phyloP scores from a whole-genome alignment of 2,329 filamentous ascomycete species.

The Nemania sp. region DNA sequence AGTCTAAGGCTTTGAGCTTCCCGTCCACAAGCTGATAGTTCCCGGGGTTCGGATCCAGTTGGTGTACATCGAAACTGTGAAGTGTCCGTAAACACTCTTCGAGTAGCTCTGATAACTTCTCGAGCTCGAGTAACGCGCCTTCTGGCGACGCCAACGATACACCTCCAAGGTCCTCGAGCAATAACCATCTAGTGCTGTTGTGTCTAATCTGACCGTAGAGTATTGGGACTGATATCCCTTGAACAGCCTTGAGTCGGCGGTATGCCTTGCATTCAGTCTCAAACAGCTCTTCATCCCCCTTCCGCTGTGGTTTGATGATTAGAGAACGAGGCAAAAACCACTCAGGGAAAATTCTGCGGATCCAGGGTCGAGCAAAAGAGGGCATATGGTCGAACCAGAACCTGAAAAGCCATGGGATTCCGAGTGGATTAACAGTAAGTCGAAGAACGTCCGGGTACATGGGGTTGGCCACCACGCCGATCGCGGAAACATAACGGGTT shows the following conservation, averaged over 20 bases:
- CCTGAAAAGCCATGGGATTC: not conserved
- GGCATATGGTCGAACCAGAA: not conserved
- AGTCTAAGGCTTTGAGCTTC: not conserved
- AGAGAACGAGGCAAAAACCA: not conserved
- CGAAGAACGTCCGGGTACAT: not conserved
- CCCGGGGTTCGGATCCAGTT: not conserved
- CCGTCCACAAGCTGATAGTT: not conserved
- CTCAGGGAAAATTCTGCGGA: not conserved
- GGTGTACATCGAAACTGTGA: not conserved
- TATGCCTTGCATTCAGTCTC: not conserved
- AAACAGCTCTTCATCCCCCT: not conserved
- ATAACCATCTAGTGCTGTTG: not conserved
- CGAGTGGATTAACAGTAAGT: not conserved
- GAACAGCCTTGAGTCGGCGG: not conserved
- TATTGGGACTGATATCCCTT: not conserved
- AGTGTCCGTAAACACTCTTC: not conserved
- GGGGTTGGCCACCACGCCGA: not conserved
- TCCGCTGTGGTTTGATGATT: not conserved
- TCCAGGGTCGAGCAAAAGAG: not conserved
- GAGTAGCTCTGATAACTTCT: constrained; percentile 1
- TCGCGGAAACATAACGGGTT: not conserved
- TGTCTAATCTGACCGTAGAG: not conserved
- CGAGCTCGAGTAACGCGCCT: not conserved
- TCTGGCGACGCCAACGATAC: constrained; percentile 1
- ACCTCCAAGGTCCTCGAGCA: not conserved